phyloP scores from a whole-genome alignment of 495 filamentous ascomycete species.

The Aspergillus haitiensis region DNA sequence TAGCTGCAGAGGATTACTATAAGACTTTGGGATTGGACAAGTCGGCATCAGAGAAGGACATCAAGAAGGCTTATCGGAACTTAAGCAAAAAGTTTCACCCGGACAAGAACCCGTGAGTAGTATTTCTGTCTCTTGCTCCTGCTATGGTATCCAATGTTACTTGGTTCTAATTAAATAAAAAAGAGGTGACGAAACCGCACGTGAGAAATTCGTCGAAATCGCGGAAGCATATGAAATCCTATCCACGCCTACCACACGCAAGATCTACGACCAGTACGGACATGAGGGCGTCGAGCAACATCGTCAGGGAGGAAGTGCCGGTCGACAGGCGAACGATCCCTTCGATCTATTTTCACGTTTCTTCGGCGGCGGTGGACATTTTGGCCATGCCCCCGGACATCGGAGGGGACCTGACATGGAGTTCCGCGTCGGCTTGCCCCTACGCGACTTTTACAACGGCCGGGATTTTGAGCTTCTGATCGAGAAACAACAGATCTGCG shows the following conservation, averaged over 20 bases:
- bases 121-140: not conserved
- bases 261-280: conserved; percentile 95
- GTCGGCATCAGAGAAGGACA: conserved; percentile 80
- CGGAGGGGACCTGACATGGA: conserved; percentile 89
- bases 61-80: conserved; percentile 93
- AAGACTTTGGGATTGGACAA: conserved; percentile 84
- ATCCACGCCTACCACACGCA: conserved; percentile 73
- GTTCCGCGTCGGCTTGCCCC: conserved; percentile 74
- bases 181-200: conserved; percentile 74
- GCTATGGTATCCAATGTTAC: too few relatives aligned
- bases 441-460: conserved; percentile 93
- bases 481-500: conserved; percentile 94
- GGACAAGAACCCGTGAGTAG: conserved; percentile 93
- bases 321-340: conserved; percentile 69
- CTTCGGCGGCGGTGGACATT: conserved; percentile 91
- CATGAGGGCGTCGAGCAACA: conserved; percentile 88
- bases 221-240: conserved; percentile 97
- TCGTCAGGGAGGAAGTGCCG: conserved; percentile 64
- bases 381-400: conserved; percentile 69
- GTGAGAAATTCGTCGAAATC: conserved; percentile 91
- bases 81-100: conserved; percentile 96
- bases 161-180: not conserved
- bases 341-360: conserved; percentile 98
- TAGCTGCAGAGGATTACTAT: conserved; percentile 84
- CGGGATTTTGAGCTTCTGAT: conserved; percentile 79